Evolutionary conservation across 768 basidiomycete genomes (phyloP).

Genomic region (Sporobolomyces roseus): DNA sequence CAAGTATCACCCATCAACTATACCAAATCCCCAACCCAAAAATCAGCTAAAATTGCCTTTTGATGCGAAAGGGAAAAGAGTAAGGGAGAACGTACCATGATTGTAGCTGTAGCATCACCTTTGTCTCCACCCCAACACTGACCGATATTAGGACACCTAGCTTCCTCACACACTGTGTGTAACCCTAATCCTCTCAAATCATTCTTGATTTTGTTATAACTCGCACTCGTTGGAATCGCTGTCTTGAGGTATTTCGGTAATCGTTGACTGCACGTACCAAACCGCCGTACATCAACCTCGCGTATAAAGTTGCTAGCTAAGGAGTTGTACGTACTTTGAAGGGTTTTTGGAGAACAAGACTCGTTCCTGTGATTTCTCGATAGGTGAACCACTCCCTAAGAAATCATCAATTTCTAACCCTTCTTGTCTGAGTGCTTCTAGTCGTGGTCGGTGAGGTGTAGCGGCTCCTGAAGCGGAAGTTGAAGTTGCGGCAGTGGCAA

Average conservation of each 20-base stretch:
- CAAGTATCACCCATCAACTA: slow-evolving; percentile 99
- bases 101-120: slow-evolving; percentile 85
- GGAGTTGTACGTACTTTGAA: slow-evolving; percentile 12
- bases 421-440: slow-evolving; percentile 31
- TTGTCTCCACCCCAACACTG: slow-evolving; percentile 90
- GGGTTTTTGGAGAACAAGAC: slow-evolving; percentile 36
- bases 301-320: too few species aligned
- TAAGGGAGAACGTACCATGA: slow-evolving; percentile 70
- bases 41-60: slow-evolving; percentile 3
- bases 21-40: too few species aligned
- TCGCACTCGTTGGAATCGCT: slow-evolving; percentile 65
- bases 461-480: slow-evolving; percentile 1
- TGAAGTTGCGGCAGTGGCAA: slow-evolving; percentile 14
- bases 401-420: slow-evolving; percentile 28
- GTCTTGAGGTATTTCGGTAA: slow-evolving; percentile 44
- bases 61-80: background rate
- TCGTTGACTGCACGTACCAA: slow-evolving; percentile 19
- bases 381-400: background rate
- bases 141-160: slow-evolving; percentile 98
- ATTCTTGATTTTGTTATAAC: slow-evolving; percentile 88
- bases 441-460: slow-evolving; percentile 24
- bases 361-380: background rate
- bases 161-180: slow-evolving; percentile 98
- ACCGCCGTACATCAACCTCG: too few species aligned
- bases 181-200: slow-evolving; percentile 85